Evolutionary conservation across 129 eudicot species (phyloP).

Genomic region (Flaveria robusta): DNA sequence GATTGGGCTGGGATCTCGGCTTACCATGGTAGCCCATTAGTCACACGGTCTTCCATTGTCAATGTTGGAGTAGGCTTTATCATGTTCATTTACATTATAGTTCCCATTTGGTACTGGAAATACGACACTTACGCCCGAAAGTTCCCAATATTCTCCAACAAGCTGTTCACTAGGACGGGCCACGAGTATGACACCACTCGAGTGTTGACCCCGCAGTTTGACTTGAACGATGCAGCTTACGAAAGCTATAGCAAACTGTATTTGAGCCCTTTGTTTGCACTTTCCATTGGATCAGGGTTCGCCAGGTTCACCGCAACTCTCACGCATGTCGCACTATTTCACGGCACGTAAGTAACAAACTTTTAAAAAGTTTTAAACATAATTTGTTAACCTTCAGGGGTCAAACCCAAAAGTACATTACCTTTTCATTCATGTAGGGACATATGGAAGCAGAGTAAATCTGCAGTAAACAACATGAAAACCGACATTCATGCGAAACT

Average conservation of each 20-base stretch:
- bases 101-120: constrained; percentile 95
- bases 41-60: constrained; percentile 81
- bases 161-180: constrained; percentile 66
- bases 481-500: constrained; percentile 68
- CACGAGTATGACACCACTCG: constrained; percentile 76
- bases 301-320: constrained; percentile 89
- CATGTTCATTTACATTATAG: constrained; percentile 83
- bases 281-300: constrained; percentile 93
- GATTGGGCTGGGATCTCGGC: constrained; percentile 98
- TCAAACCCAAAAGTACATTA: neutral
- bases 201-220: constrained; percentile 80
- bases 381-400: neutral
- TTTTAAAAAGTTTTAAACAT: neutral
- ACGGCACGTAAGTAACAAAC: constrained; percentile 68
- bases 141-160: constrained; percentile 81
- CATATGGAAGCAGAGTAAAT: constrained; percentile 85
- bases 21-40: constrained; percentile 94
- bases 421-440: constrained; percentile 43
- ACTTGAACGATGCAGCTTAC: constrained; percentile 74
- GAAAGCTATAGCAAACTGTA: constrained; percentile 79
- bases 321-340: constrained; percentile 74
- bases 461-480: constrained; percentile 69
- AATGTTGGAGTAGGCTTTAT: constrained; percentile 83
- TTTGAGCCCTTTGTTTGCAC: constrained; percentile 89
- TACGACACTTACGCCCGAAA: constrained; percentile 78